Evolutionary conservation across 2,329 filamentous ascomycete species (phyloP).

Genomic region (Botrytis paeoniae): DNA sequence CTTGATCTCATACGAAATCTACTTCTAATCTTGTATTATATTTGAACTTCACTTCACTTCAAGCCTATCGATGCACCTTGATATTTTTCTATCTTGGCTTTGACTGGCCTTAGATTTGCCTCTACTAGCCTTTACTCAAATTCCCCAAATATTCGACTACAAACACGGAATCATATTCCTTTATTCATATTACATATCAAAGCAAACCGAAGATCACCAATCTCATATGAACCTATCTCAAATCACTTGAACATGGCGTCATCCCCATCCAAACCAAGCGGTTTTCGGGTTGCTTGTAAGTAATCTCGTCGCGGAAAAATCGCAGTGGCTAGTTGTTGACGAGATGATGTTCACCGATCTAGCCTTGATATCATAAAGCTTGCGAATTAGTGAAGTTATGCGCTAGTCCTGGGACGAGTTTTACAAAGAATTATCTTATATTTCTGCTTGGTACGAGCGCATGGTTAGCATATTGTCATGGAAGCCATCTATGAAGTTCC

Average conservation of each 20-base stretch:
- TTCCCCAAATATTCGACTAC: neutral
- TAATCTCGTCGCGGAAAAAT: neutral
- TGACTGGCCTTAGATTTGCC: neutral
- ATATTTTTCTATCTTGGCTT: neutral
- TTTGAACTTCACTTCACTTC: neutral
- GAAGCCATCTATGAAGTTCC: neutral
- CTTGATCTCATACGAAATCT: neutral
- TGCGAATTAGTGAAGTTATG: neutral
- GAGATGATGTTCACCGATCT: neutral
- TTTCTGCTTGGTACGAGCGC: neutral
- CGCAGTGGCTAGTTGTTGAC: neutral
- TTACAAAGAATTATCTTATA: neutral
- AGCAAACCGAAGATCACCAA: no score
- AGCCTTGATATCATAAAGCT: neutral
- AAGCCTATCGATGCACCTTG: no score
- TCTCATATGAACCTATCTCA: no score
- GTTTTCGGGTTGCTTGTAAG: no score
- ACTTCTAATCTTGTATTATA: neutral
- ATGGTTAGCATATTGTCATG: neutral
- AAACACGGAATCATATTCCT: neutral
- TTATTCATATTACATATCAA: neutral
- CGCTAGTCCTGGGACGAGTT: neutral
- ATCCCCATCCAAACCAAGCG: neutral
- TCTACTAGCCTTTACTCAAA: neutral
- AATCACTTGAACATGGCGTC: neutral